Percentiles rank a stretch among this genome's conserved stretches.
Evolutionary conservation across 176 grass and related monocot genomes (phyloP).

Genomic region (Alloteropsis semialata): DNA sequence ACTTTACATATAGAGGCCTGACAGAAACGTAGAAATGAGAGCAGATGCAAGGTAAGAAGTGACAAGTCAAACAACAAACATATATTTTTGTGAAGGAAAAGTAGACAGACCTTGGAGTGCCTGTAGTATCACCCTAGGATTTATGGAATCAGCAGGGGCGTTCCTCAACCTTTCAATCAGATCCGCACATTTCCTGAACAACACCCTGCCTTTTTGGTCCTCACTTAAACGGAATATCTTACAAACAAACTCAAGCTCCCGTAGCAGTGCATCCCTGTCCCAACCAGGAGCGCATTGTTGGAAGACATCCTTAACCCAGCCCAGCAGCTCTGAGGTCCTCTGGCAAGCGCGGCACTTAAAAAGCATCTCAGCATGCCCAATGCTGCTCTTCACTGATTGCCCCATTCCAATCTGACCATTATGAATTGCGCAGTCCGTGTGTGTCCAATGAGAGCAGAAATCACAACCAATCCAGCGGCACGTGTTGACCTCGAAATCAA

Average conservation of each 20-base stretch:
- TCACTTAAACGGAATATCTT: slow-evolving; percentile 93
- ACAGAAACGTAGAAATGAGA: neutral
- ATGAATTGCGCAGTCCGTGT: slow-evolving; percentile 89
- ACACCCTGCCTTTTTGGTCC: slow-evolving; percentile 69
- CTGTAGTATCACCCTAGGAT: slow-evolving; percentile 71
- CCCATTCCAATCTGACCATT: slow-evolving; percentile 73
- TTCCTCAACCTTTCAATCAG: slow-evolving; percentile 77
- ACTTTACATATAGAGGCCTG: neutral
- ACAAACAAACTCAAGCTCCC: slow-evolving; percentile 87
- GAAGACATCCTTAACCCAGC: slow-evolving; percentile 98
- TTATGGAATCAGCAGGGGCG: slow-evolving; percentile 56
- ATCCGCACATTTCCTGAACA: slow-evolving; percentile 70
- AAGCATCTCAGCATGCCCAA: slow-evolving; percentile 77
- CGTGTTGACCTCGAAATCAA: slow-evolving; percentile 99
- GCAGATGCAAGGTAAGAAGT: neutral
- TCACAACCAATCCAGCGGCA: slow-evolving; percentile 99
- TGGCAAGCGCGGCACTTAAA: slow-evolving; percentile 95
- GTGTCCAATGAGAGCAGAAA: slow-evolving; percentile 95
- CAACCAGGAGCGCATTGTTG: slow-evolving; percentile 91
- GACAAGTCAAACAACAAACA: neutral
- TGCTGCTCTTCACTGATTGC: slow-evolving; percentile 60
- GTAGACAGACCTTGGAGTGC: slow-evolving; percentile 71
- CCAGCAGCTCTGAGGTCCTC: slow-evolving; percentile 79
- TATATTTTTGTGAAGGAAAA: neutral
- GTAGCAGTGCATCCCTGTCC: slow-evolving; percentile 74